Percentiles rank a stretch among this genome's conserved stretches.
phyloP scores from a whole-genome alignment of 805 yeast species.

The Groenewaldozyma salmanticensis region DNA sequence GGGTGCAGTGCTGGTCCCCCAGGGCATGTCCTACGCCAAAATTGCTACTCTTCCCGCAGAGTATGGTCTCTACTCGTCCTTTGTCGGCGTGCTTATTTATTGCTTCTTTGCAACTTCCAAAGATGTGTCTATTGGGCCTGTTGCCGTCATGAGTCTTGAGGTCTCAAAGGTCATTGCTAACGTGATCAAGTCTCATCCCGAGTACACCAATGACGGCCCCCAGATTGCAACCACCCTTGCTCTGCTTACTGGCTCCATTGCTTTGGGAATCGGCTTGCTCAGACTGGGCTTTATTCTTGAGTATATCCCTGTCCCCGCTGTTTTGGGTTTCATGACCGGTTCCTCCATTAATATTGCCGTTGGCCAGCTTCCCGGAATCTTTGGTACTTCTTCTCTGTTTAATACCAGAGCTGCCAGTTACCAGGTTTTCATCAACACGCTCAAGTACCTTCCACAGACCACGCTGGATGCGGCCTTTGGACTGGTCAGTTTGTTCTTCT shows the following conservation, averaged over 20 bases:
- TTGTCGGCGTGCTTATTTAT: slow-evolving; percentile 81
- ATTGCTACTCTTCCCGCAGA: slow-evolving; percentile 74
- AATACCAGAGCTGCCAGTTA: slow-evolving; percentile 68
- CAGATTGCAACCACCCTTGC: slow-evolving; percentile 73
- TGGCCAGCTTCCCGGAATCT: slow-evolving; percentile 80
- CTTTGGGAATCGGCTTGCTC: slow-evolving; percentile 71
- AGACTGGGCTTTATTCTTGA: slow-evolving; percentile 84
- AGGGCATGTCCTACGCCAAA: slow-evolving; percentile 90
- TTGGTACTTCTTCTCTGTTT: slow-evolving; percentile 60
- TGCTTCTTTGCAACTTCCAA: slow-evolving; percentile 90
- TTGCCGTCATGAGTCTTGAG: slow-evolving; percentile 88
- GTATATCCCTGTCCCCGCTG: slow-evolving; percentile 83
- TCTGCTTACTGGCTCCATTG: slow-evolving; percentile 75
- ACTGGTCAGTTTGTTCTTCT: slow-evolving; percentile 57
- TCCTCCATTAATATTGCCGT: slow-evolving; percentile 74
- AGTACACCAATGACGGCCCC: slow-evolving; percentile 39
- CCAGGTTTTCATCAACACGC: slow-evolving; percentile 55
- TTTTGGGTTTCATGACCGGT: slow-evolving; percentile 90
- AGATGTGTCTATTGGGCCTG: slow-evolving; percentile 94
- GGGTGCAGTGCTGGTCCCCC: slow-evolving; percentile 89
- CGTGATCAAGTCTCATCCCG: slow-evolving; percentile 45
- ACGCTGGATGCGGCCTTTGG: slow-evolving; percentile 87
- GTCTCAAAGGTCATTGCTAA: slow-evolving; percentile 66
- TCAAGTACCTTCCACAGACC: slow-evolving; percentile 61
- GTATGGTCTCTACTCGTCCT: slow-evolving; percentile 85